phyloP scores from a whole-genome alignment of 306 rosid genomes.

The Glycine latifolia region DNA sequence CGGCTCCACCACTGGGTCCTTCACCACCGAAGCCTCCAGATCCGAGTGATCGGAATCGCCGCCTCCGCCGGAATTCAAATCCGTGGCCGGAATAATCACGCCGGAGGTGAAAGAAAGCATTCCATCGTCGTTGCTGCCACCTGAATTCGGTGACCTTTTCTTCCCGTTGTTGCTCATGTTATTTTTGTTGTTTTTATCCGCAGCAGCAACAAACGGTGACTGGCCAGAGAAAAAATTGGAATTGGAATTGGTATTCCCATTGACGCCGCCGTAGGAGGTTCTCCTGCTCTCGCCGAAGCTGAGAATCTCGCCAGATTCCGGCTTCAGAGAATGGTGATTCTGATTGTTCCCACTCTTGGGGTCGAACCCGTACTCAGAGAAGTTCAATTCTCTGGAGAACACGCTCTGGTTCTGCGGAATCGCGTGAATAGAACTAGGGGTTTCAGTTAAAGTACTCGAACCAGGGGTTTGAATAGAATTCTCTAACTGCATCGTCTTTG shows the following conservation, averaged over 20 bases:
- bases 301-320: conserved; percentile 87
- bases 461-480: conserved; percentile 49
- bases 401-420: conserved; percentile 63
- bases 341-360: conserved; percentile 53
- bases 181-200: conserved; percentile 56
- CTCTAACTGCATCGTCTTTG: conserved; percentile 63
- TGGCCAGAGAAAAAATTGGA: conserved; percentile 62
- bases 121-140: conserved; percentile 83
- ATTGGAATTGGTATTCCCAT: conserved; percentile 42
- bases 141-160: conserved; percentile 76
- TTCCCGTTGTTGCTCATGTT: conserved; percentile 47
- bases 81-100: conserved; percentile 63
- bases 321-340: conserved; percentile 65
- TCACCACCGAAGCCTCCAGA: conserved; percentile 87
- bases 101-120: conserved; percentile 93
- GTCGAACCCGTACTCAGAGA: conserved; percentile 64
- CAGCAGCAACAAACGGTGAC: conserved; percentile 51
- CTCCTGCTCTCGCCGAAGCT: conserved; percentile 80
- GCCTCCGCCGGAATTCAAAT: conserved; percentile 56
- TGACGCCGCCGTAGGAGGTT: conserved; percentile 44
- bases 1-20: conserved; percentile 74
- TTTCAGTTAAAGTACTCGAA: conserved; percentile 69
- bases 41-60: conserved; percentile 90
- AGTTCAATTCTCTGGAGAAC: conserved; percentile 70
- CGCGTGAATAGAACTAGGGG: conserved; percentile 63